A percentile compares a stretch with the other conserved stretches of the same genome.
Evolutionary conservation across 2,329 filamentous ascomycete genomes (phyloP).

Genomic region (Mycocentrospora acerina): DNA sequence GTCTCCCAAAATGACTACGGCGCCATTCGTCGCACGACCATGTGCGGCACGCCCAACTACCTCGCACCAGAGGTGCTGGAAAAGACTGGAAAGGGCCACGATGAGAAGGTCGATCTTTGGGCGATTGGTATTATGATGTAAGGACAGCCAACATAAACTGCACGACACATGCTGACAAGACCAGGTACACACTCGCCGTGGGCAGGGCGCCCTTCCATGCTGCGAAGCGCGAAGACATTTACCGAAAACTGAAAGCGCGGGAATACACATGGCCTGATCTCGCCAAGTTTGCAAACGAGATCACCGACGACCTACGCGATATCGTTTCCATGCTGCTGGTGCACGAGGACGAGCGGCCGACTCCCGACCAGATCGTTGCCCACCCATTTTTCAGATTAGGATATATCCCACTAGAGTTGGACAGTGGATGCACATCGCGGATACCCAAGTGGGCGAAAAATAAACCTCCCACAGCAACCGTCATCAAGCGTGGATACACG

Average conservation of each 20-base stretch:
- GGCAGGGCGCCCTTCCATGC: constrained; percentile 97
- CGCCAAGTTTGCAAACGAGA: constrained; percentile 66
- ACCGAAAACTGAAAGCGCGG: constrained; percentile 65
- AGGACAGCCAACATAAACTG: constrained; percentile 12
- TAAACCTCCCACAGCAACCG: constrained; percentile 46
- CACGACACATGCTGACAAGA: constrained; percentile 24
- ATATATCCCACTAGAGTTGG: constrained; percentile 64
- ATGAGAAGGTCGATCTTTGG: constrained; percentile 98
- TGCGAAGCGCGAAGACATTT: constrained; percentile 82
- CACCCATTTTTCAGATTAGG: constrained; percentile 78
- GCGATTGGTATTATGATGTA: constrained; percentile 95
- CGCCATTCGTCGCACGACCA: constrained; percentile 77
- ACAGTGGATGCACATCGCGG: constrained; percentile 46
- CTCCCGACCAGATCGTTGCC: constrained; percentile 75
- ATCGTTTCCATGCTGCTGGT: constrained; percentile 75
- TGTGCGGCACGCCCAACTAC: constrained; percentile 97
- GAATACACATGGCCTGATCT: constrained; percentile 79
- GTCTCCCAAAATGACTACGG: constrained; percentile 89
- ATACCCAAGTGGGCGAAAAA: constrained; percentile 52
- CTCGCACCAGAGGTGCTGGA: constrained; percentile 96
- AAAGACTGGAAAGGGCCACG: constrained; percentile 90
- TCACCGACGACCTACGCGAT: constrained; percentile 74
- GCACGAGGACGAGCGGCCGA: constrained; percentile 72
- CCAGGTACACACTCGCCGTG: constrained; percentile 89
- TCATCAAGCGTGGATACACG: constrained; percentile 50